Percentiles rank a stretch among this genome's conserved stretches.
Evolutionary conservation across 2,329 filamentous ascomycete genomes (phyloP).

Genomic region (Neoscytalidium dimidiatum): DNA sequence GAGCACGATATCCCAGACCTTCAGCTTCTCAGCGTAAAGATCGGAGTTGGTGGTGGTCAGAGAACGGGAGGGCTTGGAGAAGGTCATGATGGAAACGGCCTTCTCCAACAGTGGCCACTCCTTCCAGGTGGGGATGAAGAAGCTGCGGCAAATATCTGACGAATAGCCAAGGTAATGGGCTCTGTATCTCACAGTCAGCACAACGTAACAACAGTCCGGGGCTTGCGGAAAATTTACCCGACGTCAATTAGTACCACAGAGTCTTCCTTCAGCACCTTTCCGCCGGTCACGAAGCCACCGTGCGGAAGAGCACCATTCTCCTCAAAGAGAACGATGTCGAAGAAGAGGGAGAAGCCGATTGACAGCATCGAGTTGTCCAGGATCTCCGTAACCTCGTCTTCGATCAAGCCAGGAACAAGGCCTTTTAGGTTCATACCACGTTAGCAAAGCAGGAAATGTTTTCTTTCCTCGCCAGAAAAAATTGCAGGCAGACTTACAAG

Average conservation of each 20-base stretch:
- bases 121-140: conserved; percentile 45
- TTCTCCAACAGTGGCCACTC: conserved; percentile 35
- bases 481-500: conserved; percentile 20
- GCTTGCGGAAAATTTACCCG: conserved; percentile 26
- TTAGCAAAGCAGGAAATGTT: conserved; percentile 25
- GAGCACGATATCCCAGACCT: conserved; percentile 63
- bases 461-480: conserved; percentile 24
- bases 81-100: conserved; percentile 17
- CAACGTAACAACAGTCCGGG: background rate
- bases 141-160: conserved; percentile 65
- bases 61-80: background rate
- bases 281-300: conserved; percentile 53
- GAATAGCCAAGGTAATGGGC: conserved; percentile 64
- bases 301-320: conserved; percentile 57
- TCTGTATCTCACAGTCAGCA: conserved; percentile 28
- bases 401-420: conserved; percentile 58
- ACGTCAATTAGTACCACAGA: conserved; percentile 66
- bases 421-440: conserved; percentile 36
- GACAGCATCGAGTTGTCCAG: conserved; percentile 58
- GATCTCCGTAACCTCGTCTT: conserved; percentile 58
- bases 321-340: conserved; percentile 66
- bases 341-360: conserved; percentile 59
- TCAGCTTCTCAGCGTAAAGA: conserved; percentile 50
- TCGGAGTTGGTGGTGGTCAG: conserved; percentile 22
- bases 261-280: conserved; percentile 53